Base-by-base conservation (phyloP, 208 protist genomes). In the Leishmania turanica region DNA sequence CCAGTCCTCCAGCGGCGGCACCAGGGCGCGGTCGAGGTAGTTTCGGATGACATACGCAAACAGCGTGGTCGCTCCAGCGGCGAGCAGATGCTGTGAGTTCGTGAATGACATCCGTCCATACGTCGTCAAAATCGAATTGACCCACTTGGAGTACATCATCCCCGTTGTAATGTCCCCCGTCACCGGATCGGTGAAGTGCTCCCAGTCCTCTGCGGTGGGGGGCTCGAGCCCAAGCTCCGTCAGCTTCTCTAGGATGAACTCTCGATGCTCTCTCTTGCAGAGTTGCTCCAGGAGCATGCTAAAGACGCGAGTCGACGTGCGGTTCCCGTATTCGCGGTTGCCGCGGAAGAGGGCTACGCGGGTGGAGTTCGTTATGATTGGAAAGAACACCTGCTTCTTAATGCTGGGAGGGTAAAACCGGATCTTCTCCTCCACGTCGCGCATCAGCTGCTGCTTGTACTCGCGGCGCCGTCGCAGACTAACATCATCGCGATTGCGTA, bases 331-430 rank as follows among this genome's bases (percentile, higher is more conserved):
- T 19, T 81, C 51, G 54, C 88, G 86, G 71, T 89, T 88, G 54
- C 91, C 89, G 27, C 74, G 78, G 64, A 93, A 92, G 27, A 90
- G 72, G 27, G 69, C 42, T 9, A 51, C 9, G 51, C 54, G 76
- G 56, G 81, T 73, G 47, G 49, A 45, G 3, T 51, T 53, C 9
- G 42, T 75, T 0, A 79, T 64, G 15, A 78, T 78, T n/a, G 86
- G 87, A 54, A 91, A 97, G 76, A 97, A 97, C 2, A 97, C 78
- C 62, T 82, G 87, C 45, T 88, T 47, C 66, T 88, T 94, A 6
- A 96, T 76, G 31, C 84, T 75, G 1, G 91, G 87, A 1, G 91
- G 62, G 34, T 93, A 92, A 78, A 93, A 97, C 13, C 87, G 87
- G 49, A 96, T 92, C 42, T 95, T 84, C 34, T 90, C 82, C 68